A percentile compares a stretch with the other conserved stretches of the same genome.
Conservation (phyloP, 192 early-diverging fungal genomes). For the Phycomyces blakesleeanus region DNA sequence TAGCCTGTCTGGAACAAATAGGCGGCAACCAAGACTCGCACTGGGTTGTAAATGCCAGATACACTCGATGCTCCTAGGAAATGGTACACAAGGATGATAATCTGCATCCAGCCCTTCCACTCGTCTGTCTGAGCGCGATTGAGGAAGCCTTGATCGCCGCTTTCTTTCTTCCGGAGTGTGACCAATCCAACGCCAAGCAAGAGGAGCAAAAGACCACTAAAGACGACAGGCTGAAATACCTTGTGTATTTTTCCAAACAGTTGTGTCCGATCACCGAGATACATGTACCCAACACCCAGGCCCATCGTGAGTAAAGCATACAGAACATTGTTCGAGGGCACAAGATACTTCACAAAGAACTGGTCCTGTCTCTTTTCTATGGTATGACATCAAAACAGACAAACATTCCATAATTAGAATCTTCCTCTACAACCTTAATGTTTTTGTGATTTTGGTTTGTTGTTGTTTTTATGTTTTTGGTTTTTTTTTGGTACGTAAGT, state of each 20-base stretch:
- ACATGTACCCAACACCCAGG: conserved; percentile 56
- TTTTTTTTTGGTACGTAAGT: too few relatives aligned
- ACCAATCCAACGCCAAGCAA: conserved; percentile 41
- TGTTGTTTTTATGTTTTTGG: too few relatives aligned
- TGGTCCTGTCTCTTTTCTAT: too few relatives aligned
- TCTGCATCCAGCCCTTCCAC: conserved; percentile 91
- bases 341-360: too few relatives aligned
- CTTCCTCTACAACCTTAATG: too few relatives aligned
- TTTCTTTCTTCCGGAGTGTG: conserved; percentile 39
- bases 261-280: conserved; percentile 64
- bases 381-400: too few relatives aligned
- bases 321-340: conserved; percentile 21
- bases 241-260: conserved; percentile 72
- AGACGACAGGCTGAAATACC: conserved; percentile 44
- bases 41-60: conserved; percentile 65
- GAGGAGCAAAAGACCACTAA: conserved; percentile 41
- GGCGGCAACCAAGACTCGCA: conserved; percentile 70
- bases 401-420: too few relatives aligned
- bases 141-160: conserved; percentile 55
- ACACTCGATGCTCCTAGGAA: conserved; percentile 62
- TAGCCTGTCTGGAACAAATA: conserved; percentile 85
- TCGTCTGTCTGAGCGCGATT: conserved; percentile 80
- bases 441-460: too few relatives aligned
- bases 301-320: conserved; percentile 46
- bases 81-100: conserved; percentile 72